phyloP scores from a whole-genome alignment of 2,329 filamentous ascomycete species.

The Nigrospora osmanthi region DNA sequence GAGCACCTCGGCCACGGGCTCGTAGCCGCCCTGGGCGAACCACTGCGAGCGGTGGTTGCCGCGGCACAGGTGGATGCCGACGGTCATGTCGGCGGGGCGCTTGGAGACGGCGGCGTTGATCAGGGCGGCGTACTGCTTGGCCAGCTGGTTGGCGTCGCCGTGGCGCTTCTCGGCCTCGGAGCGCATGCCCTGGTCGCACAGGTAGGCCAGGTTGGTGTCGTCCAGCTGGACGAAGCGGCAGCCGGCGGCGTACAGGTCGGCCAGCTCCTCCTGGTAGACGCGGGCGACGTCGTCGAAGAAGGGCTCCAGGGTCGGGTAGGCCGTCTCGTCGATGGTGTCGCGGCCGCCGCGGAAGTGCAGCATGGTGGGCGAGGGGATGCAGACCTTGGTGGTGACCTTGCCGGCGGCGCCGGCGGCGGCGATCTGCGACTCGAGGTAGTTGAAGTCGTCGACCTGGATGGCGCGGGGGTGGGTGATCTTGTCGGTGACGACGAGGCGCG shows the following conservation, averaged over 20 bases:
- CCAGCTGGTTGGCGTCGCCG: conserved; percentile 38
- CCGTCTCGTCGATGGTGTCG: conserved; percentile 40
- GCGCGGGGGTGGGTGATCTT: conserved; percentile 44
- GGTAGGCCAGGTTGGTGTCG: conserved; percentile 52
- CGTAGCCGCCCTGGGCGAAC: conserved; percentile 51
- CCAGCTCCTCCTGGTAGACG: conserved; percentile 47
- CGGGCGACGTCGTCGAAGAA: conserved; percentile 48
- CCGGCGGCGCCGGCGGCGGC: conserved; percentile 17
- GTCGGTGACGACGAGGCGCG: conserved; percentile 43
- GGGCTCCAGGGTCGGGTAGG: conserved; percentile 45
- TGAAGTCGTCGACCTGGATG: conserved; percentile 49
- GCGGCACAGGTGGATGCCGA: conserved; percentile 49
- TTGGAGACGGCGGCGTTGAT: conserved; percentile 47
- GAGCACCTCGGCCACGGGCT: conserved; percentile 48
- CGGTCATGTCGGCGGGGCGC: conserved; percentile 43
- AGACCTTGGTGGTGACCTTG: conserved; percentile 40
- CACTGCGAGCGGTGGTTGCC: conserved; percentile 50
- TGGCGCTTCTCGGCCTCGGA: conserved; percentile 42
- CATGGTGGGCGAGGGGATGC: conserved; percentile 52
- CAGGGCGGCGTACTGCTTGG: conserved; percentile 42
- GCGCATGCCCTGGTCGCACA: conserved; percentile 49
- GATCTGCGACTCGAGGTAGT: conserved; percentile 42
- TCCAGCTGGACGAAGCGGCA: conserved; percentile 51
- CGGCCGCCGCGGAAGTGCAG: conserved; percentile 50
- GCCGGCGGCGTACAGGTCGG: conserved; percentile 40